Evolutionary conservation across 2,329 filamentous ascomycete species (phyloP), one percentile per base, ranked within the genome.

Genomic region (Fusarium cyanostomum): DNA sequence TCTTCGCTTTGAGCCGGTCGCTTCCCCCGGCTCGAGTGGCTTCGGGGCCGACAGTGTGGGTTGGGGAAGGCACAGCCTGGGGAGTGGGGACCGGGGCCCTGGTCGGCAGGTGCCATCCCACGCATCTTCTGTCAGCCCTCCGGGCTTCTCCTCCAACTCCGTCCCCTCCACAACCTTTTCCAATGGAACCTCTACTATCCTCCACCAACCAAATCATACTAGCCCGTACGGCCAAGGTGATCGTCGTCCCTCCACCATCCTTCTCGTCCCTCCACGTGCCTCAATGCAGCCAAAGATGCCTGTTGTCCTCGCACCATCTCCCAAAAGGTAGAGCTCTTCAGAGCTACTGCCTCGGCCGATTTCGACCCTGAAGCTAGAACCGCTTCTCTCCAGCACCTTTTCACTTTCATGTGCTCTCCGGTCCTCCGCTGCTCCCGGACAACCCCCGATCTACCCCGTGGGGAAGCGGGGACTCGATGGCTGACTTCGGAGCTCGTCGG

Each of bases 121-220:
- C 24, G 24, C 42, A 13, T 30, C 16, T 30, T 38, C 13, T 37
- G 21, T 21, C 21, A 21, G 21, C 21, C 31, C 24, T 38, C 13
- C n/a, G 15, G 15, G 38, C 26, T 15, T 38, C 45, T 49, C 33
- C 33, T 41, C 42, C 48, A 56, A 56, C 43, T 52, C 39, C 27
- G 37, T 62, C 48, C 49, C 55, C 61, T 49, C 53, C 61, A 58
- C 49, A 46, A 44, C 44, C 48, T 34, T 44, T 55, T 26, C 33
- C 37, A 43, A 42, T 27, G 48, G 48, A 43, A 43, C 37, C 35
- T 28, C 42, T 51, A 7, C 11, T 7, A 39, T 13, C 43, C 31
- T 60, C 56, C 62, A 68, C 62, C 57, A 68, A 66, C 64, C 54
- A 63, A 41, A 49, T 21, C 42, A 49, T 30, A 35, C 35, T 44